These are phyloP conservation scores for Xylariaceae sp. DNA, from an alignment of 2,329 filamentous ascomycete species.

Conservation along the genomic window DNA sequence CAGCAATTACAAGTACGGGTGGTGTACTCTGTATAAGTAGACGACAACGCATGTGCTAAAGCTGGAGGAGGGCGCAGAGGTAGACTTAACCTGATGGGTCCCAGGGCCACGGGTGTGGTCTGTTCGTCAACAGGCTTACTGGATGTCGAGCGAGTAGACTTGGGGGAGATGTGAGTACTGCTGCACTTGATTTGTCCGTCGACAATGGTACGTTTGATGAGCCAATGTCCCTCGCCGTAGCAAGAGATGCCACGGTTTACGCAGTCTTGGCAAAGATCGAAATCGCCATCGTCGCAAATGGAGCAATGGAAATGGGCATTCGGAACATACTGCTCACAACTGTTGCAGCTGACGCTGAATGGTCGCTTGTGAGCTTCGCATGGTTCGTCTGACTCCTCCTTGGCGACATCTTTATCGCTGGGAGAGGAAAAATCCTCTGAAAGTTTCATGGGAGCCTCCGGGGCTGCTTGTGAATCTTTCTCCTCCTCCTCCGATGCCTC, in stretches of 20 bases:
- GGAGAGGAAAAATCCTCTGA: too few species aligned
- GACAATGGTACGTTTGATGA: constrained; percentile 84
- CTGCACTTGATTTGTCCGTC: constrained; percentile 79
- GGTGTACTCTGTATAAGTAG: constrained; percentile 14
- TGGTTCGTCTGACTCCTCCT: background rate
- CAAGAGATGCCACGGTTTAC: constrained; percentile 74
- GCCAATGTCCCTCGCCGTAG: constrained; percentile 76
- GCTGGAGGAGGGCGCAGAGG: constrained; percentile 18
- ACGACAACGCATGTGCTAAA: background rate
- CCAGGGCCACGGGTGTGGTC: background rate
- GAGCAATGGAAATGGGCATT: constrained; percentile 92
- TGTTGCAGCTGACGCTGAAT: constrained; percentile 92
- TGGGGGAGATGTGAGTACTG: constrained; percentile 75
- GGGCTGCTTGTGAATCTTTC: background rate
- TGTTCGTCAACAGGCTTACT: constrained; percentile 31
- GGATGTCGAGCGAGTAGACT: constrained; percentile 39
- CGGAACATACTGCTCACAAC: constrained; percentile 73
- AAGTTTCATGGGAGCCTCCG: too few species aligned
- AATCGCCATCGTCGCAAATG: constrained; percentile 89
- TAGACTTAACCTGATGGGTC: constrained; percentile 9
- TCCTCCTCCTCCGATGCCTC: constrained; percentile 7
- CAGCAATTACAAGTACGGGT: constrained; percentile 67
- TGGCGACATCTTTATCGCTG: constrained; percentile 7
- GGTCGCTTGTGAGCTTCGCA: constrained; percentile 29
- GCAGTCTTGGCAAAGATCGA: constrained; percentile 82